Base-by-base conservation (phyloP, 2,329 filamentous ascomycete species). In the Fusarium xyrophilum region DNA sequence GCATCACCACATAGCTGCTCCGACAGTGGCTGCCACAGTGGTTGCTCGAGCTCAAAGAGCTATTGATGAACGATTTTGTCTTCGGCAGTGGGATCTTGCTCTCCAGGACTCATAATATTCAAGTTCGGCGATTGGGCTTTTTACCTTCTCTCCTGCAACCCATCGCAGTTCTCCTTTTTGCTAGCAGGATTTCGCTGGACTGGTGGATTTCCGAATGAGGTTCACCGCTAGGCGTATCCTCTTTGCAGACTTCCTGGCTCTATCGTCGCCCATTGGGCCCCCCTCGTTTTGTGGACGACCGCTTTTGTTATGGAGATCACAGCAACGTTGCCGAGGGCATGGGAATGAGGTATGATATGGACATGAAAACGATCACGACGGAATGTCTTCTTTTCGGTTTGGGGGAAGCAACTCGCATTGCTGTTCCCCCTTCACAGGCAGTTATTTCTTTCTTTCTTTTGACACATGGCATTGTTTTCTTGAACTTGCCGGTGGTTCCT, bases 11-110 rank as follows among this genome's bases (percentile, higher is more conserved):
- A 80, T 65, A 76, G 70, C 53, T 86, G 87, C 73, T 83, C 85
- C 21, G 85, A 87, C 76, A 86, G 85, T 10, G 84, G 84, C 59
- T 86, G 87, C 74, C 78, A 83, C 72, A 86, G 84, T 75, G 76
- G 79, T 68, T 79, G 80, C 40, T 86, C 84, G 6, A 77, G 77
- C 73, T 77, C 77, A 73, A 80, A 78, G 61, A 79, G 79, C 76
- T 81, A 82, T 71, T 80, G 83, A 74, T 88, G 84, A 87, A 86
- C 70, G 38, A 79, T 85, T 21, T 64, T 82, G 82, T 86, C 84
- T 85, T 84, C 80, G 81, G 77, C 78, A 76, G 79, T 79, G 75
- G 82, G 81, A 70, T 82, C 77, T 75, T 79, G 76, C 73, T 76
- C 72, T 65, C 78, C 79, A 32, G 78, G 79, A 48, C 74, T 86